Conservation (phyloP, 177 flowering plant species). For the Vitis hybrid region DNA sequence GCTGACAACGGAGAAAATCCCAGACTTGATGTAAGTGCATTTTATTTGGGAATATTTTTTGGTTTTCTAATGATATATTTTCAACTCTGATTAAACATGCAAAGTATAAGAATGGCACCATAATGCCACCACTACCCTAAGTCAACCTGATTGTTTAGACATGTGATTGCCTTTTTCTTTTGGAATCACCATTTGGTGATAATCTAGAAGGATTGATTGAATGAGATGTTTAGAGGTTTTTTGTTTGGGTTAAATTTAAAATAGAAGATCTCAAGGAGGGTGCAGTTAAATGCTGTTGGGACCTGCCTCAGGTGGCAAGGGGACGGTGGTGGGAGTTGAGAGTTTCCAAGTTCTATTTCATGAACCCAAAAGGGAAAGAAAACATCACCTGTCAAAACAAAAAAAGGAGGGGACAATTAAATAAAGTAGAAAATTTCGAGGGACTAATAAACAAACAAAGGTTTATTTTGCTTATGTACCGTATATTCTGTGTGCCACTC, state of each 20-base stretch:
- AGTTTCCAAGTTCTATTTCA: no score
- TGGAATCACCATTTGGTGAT: neutral
- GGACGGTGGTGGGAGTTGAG: no score
- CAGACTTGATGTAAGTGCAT: conserved; percentile 56
- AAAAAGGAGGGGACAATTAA: no score
- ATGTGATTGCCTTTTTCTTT: no score
- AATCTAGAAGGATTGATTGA: neutral
- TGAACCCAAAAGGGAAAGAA: neutral
- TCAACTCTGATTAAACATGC: neutral
- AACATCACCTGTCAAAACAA: neutral
- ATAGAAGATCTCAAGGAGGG: neutral
- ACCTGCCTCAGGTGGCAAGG: no score
- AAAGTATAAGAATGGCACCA: no score
- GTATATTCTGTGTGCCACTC: neutral
- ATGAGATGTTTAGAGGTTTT: neutral
- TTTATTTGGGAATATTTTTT: neutral
- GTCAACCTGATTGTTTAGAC: no score
- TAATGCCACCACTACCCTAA: no score
- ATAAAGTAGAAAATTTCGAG: no score
- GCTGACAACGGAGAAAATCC: conserved; percentile 55
- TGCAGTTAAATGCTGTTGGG: no score
- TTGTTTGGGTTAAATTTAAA: neutral
- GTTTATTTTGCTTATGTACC: no score
- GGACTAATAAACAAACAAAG: no score
- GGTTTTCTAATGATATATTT: neutral